Percentiles rank a stretch among this genome's conserved stretches.
Evolutionary conservation across 2,329 filamentous ascomycete genomes (phyloP).

Genomic region (Aspergillus melleus): DNA sequence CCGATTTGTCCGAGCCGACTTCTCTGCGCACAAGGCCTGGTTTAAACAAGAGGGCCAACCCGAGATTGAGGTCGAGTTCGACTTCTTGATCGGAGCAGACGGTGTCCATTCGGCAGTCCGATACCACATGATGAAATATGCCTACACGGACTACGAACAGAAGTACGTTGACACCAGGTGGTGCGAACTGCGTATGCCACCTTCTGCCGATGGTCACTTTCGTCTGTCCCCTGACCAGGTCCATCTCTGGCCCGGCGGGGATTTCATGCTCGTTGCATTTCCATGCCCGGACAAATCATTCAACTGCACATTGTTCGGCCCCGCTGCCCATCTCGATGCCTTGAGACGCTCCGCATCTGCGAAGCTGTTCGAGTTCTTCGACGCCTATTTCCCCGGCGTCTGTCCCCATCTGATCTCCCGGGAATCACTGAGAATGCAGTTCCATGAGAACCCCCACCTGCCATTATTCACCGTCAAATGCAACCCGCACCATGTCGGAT

Average conservation of each 20-base stretch:
- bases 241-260: conserved; percentile 93
- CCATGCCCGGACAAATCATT: conserved; percentile 87
- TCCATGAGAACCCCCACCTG: conserved; percentile 79
- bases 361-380: conserved; percentile 81
- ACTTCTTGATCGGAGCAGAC: conserved; percentile 91
- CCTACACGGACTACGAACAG: conserved; percentile 86
- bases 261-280: conserved; percentile 98
- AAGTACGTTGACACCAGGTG: conserved; percentile 95
- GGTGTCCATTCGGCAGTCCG: conserved; percentile 89
- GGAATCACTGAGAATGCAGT: conserved; percentile 69
- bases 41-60: conserved; percentile 67
- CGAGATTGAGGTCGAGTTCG: conserved; percentile 81
- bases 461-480: conserved; percentile 94
- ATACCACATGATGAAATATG: conserved; percentile 94
- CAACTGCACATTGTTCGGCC: conserved; percentile 90
- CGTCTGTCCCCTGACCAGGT: conserved; percentile 87
- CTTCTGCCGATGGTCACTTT: conserved; percentile 59
- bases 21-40: conserved; percentile 77
- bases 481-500: conserved; percentile 79
- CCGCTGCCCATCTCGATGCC: conserved; percentile 64
- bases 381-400: conserved; percentile 82
- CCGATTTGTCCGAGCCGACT: conserved; percentile 88
- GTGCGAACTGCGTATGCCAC: conserved; percentile 88
- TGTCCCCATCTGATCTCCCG: conserved; percentile 60
- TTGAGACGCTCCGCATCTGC: conserved; percentile 63